A percentile compares a stretch with the other conserved stretches of the same genome.
Evolutionary conservation across 2,329 filamentous ascomycete genomes (phyloP).

Genomic region (Mycogone perniciosa): DNA sequence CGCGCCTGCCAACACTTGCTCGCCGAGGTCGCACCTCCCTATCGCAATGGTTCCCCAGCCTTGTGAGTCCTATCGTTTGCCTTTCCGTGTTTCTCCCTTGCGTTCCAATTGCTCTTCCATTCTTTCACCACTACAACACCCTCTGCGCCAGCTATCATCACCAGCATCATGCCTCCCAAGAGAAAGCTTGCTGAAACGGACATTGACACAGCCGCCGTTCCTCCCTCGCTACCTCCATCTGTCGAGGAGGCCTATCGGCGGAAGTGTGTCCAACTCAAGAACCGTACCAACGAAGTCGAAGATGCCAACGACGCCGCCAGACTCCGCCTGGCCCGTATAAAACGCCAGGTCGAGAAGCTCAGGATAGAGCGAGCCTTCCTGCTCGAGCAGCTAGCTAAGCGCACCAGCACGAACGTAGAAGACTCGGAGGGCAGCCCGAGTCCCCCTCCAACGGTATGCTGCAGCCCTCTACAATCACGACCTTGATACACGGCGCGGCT

Average conservation of each 20-base stretch:
- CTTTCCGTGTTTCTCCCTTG: constrained; percentile 11
- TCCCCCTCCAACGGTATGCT: constrained; percentile 67
- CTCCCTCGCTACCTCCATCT: constrained; percentile 68
- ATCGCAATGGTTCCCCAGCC: constrained; percentile 24
- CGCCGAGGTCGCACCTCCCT: constrained; percentile 5
- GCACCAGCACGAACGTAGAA: constrained; percentile 68
- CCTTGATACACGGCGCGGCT: neutral
- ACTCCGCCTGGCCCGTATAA: constrained; percentile 69
- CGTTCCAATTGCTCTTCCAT: neutral
- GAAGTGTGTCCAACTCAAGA: constrained; percentile 93
- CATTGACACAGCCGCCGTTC: constrained; percentile 40
- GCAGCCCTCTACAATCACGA: neutral
- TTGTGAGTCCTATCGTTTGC: constrained; percentile 18
- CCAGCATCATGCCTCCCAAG: constrained; percentile 29
- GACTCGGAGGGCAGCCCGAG: constrained; percentile 75
- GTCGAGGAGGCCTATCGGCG: constrained; percentile 93
- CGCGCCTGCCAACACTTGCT: too few relatives aligned
- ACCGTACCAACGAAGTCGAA: constrained; percentile 86
- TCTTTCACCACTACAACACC: neutral
- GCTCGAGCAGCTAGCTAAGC: constrained; percentile 64
- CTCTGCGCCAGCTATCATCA: neutral
- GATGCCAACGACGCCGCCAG: constrained; percentile 81
- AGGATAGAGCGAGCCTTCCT: constrained; percentile 76
- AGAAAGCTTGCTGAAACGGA: constrained; percentile 33
- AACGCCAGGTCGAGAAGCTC: constrained; percentile 85